Conservation (phyloP, 805 yeast species). For the Cyberlindnera misumaiensis region DNA sequence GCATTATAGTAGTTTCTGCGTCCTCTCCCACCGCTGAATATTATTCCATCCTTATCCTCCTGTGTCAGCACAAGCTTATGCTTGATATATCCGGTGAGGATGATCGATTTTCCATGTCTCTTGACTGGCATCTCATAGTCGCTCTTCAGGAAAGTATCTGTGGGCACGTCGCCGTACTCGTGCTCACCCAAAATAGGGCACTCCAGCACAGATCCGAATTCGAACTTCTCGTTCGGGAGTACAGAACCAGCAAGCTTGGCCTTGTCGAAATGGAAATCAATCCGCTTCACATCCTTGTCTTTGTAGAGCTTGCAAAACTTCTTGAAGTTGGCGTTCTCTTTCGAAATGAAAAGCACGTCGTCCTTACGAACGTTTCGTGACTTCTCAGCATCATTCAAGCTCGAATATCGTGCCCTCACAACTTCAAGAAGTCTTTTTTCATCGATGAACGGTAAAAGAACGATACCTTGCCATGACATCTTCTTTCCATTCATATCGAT, state of each 20-base stretch:
- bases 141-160: constrained; percentile 35
- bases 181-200: constrained; percentile 31
- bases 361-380: constrained; percentile 64
- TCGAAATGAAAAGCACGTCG: constrained; percentile 65
- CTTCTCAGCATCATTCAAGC: constrained; percentile 59
- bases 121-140: constrained; percentile 57
- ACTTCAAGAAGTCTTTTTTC: constrained; percentile 63
- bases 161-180: constrained; percentile 32
- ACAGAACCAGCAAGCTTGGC: constrained; percentile 58
- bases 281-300: constrained; percentile 19
- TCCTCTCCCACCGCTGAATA: constrained; percentile 31
- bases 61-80: constrained; percentile 53
- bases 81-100: constrained; percentile 71
- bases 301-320: constrained; percentile 24
- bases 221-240: constrained; percentile 27
- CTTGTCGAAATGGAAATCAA: constrained; percentile 40
- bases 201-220: constrained; percentile 23
- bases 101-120: constrained; percentile 66
- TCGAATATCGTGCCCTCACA: constrained; percentile 57
- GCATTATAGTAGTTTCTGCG: constrained; percentile 23
- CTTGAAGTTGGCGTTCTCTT: constrained; percentile 43
- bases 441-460: constrained; percentile 84
- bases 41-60: constrained; percentile 60
- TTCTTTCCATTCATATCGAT: constrained; percentile 95
- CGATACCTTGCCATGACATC: constrained; percentile 93